These are phyloP conservation scores for Erodium moschatum DNA, from an alignment of 441 rosid species.

Conservation along the genomic window DNA sequence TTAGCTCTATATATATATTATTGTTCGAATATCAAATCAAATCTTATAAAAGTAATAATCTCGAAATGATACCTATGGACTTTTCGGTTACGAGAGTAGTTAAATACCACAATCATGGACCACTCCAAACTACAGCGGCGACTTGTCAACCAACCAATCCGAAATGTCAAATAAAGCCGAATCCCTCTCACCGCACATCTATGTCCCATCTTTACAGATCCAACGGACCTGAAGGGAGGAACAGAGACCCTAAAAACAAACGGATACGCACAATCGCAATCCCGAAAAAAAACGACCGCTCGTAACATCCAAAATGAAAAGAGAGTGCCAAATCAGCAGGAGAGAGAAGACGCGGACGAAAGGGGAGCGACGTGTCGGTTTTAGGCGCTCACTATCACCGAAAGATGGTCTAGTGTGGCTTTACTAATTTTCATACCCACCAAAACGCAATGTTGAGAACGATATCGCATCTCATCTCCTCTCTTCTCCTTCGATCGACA, in stretches of 20 bases:
- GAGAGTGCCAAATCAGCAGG: not conserved
- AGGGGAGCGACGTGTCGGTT: not conserved
- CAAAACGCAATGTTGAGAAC: not conserved
- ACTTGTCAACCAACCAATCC: too few relatives aligned
- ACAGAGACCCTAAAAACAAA: not conserved
- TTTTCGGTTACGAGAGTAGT: not conserved
- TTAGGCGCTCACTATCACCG: not conserved
- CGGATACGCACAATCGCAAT: not conserved
- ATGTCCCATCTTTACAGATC: not conserved
- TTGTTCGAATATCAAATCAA: too few relatives aligned
- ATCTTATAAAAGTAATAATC: not conserved
- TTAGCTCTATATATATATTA: too few relatives aligned
- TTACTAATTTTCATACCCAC: not conserved
- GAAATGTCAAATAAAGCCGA: not conserved
- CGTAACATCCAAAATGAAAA: not conserved
- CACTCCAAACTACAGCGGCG: too few relatives aligned
- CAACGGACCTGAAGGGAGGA: not conserved
- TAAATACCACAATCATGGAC: too few relatives aligned
- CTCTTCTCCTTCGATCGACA: not conserved
- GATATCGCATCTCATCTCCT: not conserved
- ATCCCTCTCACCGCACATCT: not conserved
- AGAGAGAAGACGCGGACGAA: not conserved
- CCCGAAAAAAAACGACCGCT: not conserved
- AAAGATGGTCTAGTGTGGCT: not conserved
- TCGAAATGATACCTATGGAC: not conserved